phyloP scores from a whole-genome alignment of 148 eudicot species.

The Camellia japonica region DNA sequence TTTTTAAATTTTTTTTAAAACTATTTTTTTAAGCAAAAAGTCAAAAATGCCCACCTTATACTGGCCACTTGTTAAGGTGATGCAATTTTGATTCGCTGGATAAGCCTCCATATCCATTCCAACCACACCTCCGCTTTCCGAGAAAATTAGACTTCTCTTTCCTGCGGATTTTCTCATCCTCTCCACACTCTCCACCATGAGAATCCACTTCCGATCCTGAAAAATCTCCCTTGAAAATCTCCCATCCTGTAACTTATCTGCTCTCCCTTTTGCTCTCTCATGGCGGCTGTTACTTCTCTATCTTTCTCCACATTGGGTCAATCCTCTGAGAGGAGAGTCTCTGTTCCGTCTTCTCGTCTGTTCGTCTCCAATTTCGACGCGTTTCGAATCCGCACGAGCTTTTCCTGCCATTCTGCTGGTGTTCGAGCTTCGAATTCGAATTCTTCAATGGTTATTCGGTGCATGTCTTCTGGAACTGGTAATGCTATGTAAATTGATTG shows the following conservation, averaged over 20 bases:
- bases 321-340: slow-evolving; percentile 38
- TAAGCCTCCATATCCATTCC: slow-evolving; percentile 3
- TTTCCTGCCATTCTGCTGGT: slow-evolving; percentile 13
- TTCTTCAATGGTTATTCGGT: slow-evolving; percentile 40
- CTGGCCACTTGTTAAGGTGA: neutral
- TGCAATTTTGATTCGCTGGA: neutral
- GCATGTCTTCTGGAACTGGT: slow-evolving; percentile 48
- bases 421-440: slow-evolving; percentile 32
- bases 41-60: too few relatives aligned
- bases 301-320: slow-evolving; percentile 50
- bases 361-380: slow-evolving; percentile 35
- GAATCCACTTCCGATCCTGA: slow-evolving; percentile 10
- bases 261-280: slow-evolving; percentile 8
- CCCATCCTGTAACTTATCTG: neutral
- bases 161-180: too few relatives aligned
- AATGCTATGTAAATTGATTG: neutral
- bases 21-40: too few relatives aligned
- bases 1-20: too few relatives aligned
- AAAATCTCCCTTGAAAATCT: neutral
- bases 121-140: neutral
- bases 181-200: slow-evolving; percentile 13
- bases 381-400: slow-evolving; percentile 28
- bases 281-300: slow-evolving; percentile 67
- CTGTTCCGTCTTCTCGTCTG: slow-evolving; percentile 28
- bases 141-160: neutral